These are phyloP conservation scores for Teratosphaeria pseudoeucalypti DNA, from an alignment of 2,329 filamentous ascomycete species.

Conservation along the genomic window DNA sequence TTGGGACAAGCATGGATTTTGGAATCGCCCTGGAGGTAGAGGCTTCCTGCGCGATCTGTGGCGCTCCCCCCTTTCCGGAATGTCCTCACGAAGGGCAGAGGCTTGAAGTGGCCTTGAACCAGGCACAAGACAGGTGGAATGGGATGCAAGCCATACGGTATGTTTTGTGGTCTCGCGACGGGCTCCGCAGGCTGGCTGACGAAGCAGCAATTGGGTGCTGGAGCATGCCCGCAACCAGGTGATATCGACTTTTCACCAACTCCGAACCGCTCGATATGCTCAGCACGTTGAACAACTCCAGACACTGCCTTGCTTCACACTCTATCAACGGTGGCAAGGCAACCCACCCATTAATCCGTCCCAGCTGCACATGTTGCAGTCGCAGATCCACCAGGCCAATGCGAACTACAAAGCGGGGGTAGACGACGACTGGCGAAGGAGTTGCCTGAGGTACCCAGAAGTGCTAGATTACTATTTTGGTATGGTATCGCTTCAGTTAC, in stretches of 20 bases:
- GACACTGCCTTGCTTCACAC: slow-evolving; percentile 35
- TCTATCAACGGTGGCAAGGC: slow-evolving; percentile 37
- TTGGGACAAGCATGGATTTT: neutral
- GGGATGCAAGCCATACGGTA: slow-evolving; percentile 20
- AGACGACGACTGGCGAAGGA: slow-evolving; percentile 67
- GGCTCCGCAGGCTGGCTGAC: neutral
- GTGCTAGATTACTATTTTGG: slow-evolving; percentile 74
- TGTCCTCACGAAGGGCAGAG: slow-evolving; percentile 26
- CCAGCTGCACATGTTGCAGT: slow-evolving; percentile 31
- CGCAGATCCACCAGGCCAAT: slow-evolving; percentile 54
- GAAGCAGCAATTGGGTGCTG: slow-evolving; percentile 36
- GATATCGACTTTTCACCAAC: slow-evolving; percentile 32
- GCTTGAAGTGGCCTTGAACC: slow-evolving; percentile 22
- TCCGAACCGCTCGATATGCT: slow-evolving; percentile 30
- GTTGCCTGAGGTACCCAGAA: slow-evolving; percentile 66
- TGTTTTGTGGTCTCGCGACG: neutral
- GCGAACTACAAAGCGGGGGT: slow-evolving; percentile 60
- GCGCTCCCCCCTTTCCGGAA: slow-evolving; percentile 21
- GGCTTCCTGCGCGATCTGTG: slow-evolving; percentile 28
- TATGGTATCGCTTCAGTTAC: slow-evolving; percentile 56
- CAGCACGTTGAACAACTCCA: slow-evolving; percentile 34
- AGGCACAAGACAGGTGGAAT: slow-evolving; percentile 22
- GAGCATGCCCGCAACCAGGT: slow-evolving; percentile 36
- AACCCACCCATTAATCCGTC: slow-evolving; percentile 33
- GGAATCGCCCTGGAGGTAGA: slow-evolving; percentile 10